These are phyloP conservation scores for Starmera quercuum DNA, from an alignment of 805 yeast genomes.

Conservation along the genomic window DNA sequence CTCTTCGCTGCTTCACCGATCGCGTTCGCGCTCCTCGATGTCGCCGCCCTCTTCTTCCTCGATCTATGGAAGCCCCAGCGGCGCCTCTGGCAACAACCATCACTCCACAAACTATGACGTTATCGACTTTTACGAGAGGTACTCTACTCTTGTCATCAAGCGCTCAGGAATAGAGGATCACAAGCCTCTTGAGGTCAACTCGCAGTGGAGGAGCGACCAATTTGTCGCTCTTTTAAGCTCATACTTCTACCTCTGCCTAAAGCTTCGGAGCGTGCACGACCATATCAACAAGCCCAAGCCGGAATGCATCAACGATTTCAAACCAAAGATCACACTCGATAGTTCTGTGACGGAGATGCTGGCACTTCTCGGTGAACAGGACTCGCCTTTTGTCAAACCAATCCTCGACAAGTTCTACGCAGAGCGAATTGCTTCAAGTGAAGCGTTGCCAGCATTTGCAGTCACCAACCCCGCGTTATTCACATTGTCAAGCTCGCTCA, in stretches of 20 bases:
- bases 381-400: background rate
- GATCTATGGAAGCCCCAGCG: too few species aligned
- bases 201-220: slow-evolving; percentile 15
- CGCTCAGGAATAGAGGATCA: slow-evolving; percentile 20
- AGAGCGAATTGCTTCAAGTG: background rate
- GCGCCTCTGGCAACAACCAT: too few species aligned
- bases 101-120: too few species aligned
- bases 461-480: background rate
- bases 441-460: background rate
- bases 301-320: background rate
- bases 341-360: background rate
- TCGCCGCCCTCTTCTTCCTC: too few species aligned
- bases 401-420: background rate
- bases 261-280: background rate
- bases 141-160: slow-evolving; percentile 13
- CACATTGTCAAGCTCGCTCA: slow-evolving; percentile 19
- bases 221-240: slow-evolving; percentile 14
- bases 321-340: background rate
- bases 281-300: slow-evolving; percentile 8
- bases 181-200: slow-evolving; percentile 14
- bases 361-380: slow-evolving; percentile 1
- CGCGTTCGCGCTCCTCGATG: too few species aligned
- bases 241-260: slow-evolving; percentile 12
- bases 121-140: slow-evolving; percentile 13
- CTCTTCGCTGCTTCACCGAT: too few species aligned